A percentile compares a stretch with the other conserved stretches of the same genome.
Conservation (phyloP, 1,284 basidiomycete species). For the Cutaneotrichosporon sp. region DNA sequence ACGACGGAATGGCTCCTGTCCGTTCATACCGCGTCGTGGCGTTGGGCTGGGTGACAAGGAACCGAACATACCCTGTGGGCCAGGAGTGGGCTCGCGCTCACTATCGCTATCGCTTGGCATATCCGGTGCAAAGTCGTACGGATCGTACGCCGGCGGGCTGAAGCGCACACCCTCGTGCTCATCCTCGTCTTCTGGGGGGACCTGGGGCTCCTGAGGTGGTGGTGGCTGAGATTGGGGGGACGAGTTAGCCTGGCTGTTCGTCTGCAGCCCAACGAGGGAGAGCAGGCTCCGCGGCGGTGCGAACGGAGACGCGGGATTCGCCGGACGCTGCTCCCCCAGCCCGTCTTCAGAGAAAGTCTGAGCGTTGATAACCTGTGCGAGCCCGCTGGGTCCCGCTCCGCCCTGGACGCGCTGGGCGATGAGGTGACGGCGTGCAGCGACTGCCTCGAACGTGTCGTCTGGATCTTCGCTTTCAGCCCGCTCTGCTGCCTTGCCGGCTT, state of each 20-base stretch:
- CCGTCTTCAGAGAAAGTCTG: background rate
- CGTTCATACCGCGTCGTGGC: background rate
- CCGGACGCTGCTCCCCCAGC: background rate
- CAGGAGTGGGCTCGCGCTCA: background rate
- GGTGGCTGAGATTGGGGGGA: background rate
- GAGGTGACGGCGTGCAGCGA: too few species aligned
- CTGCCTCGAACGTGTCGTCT: background rate
- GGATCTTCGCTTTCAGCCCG: background rate
- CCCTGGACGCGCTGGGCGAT: too few species aligned
- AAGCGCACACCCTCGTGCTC: background rate
- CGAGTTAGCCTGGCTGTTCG: background rate
- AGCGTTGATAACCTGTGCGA: background rate
- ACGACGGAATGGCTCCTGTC: background rate
- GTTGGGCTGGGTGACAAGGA: too few species aligned
- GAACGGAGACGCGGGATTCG: constrained; percentile 1
- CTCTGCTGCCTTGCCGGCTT: background rate
- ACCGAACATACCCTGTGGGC: too few species aligned
- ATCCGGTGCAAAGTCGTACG: background rate
- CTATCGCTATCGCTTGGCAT: background rate
- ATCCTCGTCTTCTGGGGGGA: background rate
- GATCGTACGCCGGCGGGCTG: background rate
- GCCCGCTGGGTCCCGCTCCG: too few species aligned
- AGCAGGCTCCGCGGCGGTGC: background rate
- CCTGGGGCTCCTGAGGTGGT: too few species aligned
- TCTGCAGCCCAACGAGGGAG: background rate